Evolutionary conservation across 2,329 filamentous ascomycete genomes (phyloP).

Genomic region (Oidium heveae): DNA sequence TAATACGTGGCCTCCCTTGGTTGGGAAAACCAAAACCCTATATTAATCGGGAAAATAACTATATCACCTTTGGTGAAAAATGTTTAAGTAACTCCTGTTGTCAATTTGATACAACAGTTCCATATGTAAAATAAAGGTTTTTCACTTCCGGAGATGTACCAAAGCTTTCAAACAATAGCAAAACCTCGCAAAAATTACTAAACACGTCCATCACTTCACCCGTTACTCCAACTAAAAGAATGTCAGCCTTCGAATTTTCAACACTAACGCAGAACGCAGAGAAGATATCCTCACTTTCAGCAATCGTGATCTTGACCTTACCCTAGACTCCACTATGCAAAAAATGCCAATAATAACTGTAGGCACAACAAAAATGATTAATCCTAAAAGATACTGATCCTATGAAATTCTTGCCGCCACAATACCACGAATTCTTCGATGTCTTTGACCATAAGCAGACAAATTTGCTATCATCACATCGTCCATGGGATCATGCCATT

Average conservation of each 20-base stretch:
- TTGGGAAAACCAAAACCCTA: neutral
- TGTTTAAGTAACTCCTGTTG: neutral
- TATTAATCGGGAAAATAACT: neutral
- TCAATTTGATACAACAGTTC: neutral
- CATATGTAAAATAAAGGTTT: too few relatives aligned
- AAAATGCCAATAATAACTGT: neutral
- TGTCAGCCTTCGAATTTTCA: neutral
- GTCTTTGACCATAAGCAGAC: neutral
- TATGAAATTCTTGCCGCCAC: neutral
- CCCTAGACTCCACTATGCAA: too few relatives aligned
- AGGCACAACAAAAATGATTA: too few relatives aligned
- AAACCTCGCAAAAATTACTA: too few relatives aligned
- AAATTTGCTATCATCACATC: neutral
- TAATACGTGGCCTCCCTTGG: neutral
- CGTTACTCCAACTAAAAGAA: neutral
- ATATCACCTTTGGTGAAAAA: neutral
- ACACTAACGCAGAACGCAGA: neutral
- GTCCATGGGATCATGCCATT: neutral
- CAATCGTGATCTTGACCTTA: too few relatives aligned
- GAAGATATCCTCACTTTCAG: neutral
- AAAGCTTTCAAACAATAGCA: too few relatives aligned
- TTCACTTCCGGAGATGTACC: too few relatives aligned
- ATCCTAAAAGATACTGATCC: neutral
- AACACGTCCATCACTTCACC: neutral
- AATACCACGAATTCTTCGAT: neutral